These are phyloP conservation scores for Camellia sinensis DNA, from an alignment of 148 eudicot species.

Conservation along the genomic window DNA sequence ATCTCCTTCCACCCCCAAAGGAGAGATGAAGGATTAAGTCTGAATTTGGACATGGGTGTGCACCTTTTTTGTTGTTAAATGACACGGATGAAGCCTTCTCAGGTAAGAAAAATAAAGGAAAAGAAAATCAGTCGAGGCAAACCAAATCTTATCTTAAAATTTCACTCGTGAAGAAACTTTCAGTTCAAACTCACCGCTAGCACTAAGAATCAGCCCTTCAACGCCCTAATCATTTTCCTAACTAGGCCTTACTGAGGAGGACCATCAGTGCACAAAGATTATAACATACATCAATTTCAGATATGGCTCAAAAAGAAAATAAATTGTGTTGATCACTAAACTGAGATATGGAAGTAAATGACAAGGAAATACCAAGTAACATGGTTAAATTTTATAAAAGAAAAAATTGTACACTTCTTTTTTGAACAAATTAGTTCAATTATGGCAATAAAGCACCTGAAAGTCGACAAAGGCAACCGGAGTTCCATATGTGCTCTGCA, in stretches of 20 bases:
- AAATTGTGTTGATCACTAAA: neutral
- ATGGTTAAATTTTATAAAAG: neutral
- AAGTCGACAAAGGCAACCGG: constrained; percentile 98
- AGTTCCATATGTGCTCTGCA: constrained; percentile 75
- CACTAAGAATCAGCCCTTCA: too few relatives aligned
- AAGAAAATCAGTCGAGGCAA: too few relatives aligned
- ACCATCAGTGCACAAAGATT: neutral
- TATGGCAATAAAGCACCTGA: constrained; percentile 38
- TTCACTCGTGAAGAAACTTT: too few relatives aligned
- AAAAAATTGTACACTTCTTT: neutral
- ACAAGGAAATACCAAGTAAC: constrained; percentile 8
- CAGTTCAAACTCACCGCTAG: too few relatives aligned
- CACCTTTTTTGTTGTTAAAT: neutral
- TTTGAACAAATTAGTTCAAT: neutral
- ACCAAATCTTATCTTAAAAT: too few relatives aligned
- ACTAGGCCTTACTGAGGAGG: neutral
- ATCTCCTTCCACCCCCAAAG: neutral
- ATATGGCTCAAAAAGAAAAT: neutral
- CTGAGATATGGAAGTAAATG: neutral
- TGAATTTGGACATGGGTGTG: neutral
- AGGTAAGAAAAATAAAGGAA: neutral
- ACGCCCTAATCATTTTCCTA: neutral
- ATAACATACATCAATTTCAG: neutral
- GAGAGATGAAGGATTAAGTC: neutral
- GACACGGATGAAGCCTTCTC: neutral